Percentiles rank a stretch among this genome's conserved stretches.
These are phyloP conservation scores for Nicotiana rustica DNA, from an alignment of 305 asterid genomes.

Conservation along the genomic window DNA sequence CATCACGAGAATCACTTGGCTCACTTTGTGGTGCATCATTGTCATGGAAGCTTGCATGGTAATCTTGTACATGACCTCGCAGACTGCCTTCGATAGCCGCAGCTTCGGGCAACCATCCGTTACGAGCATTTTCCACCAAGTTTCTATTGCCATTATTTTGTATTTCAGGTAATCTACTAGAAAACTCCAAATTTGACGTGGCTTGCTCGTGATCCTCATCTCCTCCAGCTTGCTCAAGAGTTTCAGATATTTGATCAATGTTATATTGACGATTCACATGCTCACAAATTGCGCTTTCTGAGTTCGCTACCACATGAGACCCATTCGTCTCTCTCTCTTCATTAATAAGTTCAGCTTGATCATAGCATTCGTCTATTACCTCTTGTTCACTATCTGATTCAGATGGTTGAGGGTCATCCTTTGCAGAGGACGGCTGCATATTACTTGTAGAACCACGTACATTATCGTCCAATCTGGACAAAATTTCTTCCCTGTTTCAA, in stretches of 20 bases:
- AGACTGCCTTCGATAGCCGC: slow-evolving; percentile 40
- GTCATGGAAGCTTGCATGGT: slow-evolving; percentile 43
- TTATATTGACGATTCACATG: slow-evolving; percentile 40
- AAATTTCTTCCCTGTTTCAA: slow-evolving; percentile 76
- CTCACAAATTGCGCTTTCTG: slow-evolving; percentile 38
- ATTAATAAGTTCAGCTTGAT: slow-evolving; percentile 37
- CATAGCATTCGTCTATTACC: slow-evolving; percentile 6
- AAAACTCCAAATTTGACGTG: slow-evolving; percentile 33
- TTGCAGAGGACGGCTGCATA: slow-evolving; percentile 32
- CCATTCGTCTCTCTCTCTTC: slow-evolving; percentile 44
- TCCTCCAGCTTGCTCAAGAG: slow-evolving; percentile 42
- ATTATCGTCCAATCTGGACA: slow-evolving; percentile 66
- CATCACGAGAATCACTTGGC: slow-evolving; percentile 42
- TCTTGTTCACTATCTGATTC: slow-evolving; percentile 40
- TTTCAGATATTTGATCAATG: slow-evolving; percentile 41
- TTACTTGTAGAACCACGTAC: slow-evolving; percentile 42
- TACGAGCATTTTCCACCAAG: slow-evolving; percentile 34
- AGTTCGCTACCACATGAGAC: slow-evolving; percentile 30
- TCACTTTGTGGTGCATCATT: slow-evolving; percentile 43
- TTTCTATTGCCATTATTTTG: slow-evolving; percentile 37
- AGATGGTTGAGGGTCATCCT: neutral
- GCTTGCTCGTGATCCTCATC: slow-evolving; percentile 44
- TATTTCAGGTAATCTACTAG: slow-evolving; percentile 33
- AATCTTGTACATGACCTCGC: slow-evolving; percentile 35
- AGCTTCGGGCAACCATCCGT: slow-evolving; percentile 36